A percentile compares a stretch with the other conserved stretches of the same genome.
Conservation (phyloP, 148 eudicot species). For the Vaccinium darrowii region DNA sequence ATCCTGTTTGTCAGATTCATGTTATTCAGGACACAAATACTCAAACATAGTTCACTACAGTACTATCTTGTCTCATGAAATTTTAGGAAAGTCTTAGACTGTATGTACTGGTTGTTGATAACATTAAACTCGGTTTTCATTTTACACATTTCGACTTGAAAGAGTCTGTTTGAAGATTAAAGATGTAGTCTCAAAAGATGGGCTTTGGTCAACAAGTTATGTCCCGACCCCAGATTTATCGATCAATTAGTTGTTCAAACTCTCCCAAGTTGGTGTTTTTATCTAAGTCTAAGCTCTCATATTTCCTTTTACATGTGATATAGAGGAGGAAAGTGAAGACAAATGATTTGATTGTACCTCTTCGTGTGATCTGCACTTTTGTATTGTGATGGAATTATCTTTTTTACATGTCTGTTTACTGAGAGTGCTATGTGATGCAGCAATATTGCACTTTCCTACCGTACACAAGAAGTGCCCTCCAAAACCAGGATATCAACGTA, state of each 20-base stretch:
- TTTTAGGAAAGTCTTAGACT: neutral
- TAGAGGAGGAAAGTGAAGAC: neutral
- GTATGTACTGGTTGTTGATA: neutral
- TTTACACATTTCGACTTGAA: neutral
- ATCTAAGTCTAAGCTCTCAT: neutral
- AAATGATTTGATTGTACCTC: neutral
- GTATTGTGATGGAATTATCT: constrained; percentile 1
- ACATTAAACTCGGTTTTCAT: neutral
- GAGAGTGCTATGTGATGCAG: constrained; percentile 57
- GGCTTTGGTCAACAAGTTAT: too few species aligned
- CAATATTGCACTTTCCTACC: constrained; percentile 86
- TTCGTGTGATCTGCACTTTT: constrained; percentile 15
- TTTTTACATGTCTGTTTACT: constrained; percentile 8
- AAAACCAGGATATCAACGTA: constrained; percentile 82
- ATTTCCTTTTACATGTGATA: neutral
- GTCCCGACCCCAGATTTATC: too few species aligned
- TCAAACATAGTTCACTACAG: neutral
- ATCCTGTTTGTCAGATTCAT: neutral
- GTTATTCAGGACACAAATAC: neutral
- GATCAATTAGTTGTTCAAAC: neutral
- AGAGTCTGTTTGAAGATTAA: too few species aligned
- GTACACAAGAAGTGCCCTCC: constrained; percentile 81
- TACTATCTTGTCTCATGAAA: neutral
- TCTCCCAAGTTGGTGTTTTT: neutral
- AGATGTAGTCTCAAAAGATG: too few species aligned